Evolutionary conservation across 805 yeast species (phyloP), one percentile per base, ranked within the genome.

Genomic region (Myxozyma geophila): DNA sequence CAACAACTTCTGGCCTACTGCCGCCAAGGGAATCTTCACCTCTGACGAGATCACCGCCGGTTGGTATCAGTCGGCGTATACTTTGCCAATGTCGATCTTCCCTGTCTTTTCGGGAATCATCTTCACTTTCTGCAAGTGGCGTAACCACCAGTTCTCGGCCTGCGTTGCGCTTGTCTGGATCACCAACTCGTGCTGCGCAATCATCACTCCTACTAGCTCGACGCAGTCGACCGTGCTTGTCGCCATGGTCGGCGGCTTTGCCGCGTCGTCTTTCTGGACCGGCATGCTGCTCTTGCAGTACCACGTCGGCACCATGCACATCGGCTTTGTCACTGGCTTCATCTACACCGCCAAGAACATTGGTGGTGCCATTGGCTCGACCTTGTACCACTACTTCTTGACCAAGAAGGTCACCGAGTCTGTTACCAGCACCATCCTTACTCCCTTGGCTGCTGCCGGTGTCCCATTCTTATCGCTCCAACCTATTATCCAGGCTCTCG

Each of bases 1-100:
- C 47, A 53, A 53, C 48, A 53, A 53, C 39, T 53, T 19, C 21
- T 53, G 56, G 56, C 39, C 56, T 13, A 53, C 56, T 12, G 56
- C 56, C 23, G 21, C 39, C 48, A 40, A 41, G 37, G 56, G 56
- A 9, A 39, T 53, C 21, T 53, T 53, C 39, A 21, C 56, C 4
- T 19, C 56, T 17, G 47, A 28, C 37, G 13, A 10, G 23, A 39
- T 53, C 47, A 23, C 12, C 4, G 12, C 28, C 13, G 56, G 56
- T n/a, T 53, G 56, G 56, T 53, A 53, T 37, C 39, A 53, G 23
- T 40, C 56, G 9, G 56, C 56, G 5, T 53, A 40, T 17, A 53
- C 56, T 10, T 36, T 53, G 13, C 48, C 48, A 3, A 53, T 53
- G 47, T 15, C 17, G 7, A 28, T 53, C 17, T 40, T 41, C 48